A percentile compares a stretch with the other conserved stretches of the same genome.
phyloP scores from a whole-genome alignment of 202 grass and related monocot genomes.

The Carex sylvatica region DNA sequence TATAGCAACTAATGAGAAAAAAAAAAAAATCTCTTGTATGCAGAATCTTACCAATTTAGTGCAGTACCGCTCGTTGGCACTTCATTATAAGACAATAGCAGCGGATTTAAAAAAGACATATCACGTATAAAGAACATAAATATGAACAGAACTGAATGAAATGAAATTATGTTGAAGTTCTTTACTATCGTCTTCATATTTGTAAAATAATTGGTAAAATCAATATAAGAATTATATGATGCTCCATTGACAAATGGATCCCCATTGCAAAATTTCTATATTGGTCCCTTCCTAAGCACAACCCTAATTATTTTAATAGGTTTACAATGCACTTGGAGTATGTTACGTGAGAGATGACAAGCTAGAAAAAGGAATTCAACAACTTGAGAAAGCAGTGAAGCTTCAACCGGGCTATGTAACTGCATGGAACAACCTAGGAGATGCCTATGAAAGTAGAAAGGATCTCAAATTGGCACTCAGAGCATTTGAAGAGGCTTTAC shows the following conservation, averaged over 20 bases:
- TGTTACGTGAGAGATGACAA: constrained; percentile 87
- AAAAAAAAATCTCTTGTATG: neutral
- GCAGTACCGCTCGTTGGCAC: neutral
- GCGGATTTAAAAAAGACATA: neutral
- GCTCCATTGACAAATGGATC: neutral
- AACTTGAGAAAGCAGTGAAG: constrained; percentile 82
- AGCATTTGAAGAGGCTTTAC: constrained; percentile 86
- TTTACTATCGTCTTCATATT: neutral
- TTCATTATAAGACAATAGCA: neutral
- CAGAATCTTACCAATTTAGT: neutral
- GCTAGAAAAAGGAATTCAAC: constrained; percentile 75
- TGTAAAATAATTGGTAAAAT: neutral
- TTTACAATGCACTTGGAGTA: constrained; percentile 88
- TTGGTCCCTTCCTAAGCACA: neutral
- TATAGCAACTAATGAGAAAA: neutral
- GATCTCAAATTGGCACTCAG: constrained; percentile 64
- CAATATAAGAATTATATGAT: neutral
- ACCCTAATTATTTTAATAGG: constrained; percentile 32
- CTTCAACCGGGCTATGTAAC: constrained; percentile 93
- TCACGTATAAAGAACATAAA: neutral
- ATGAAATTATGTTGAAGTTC: neutral
- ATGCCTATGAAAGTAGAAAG: constrained; percentile 76
- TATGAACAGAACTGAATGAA: neutral
- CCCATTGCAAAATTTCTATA: neutral
- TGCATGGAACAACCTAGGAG: constrained; percentile 91